Conservation (phyloP, 129 eudicot genomes). For the Oenanthe sinensis region DNA sequence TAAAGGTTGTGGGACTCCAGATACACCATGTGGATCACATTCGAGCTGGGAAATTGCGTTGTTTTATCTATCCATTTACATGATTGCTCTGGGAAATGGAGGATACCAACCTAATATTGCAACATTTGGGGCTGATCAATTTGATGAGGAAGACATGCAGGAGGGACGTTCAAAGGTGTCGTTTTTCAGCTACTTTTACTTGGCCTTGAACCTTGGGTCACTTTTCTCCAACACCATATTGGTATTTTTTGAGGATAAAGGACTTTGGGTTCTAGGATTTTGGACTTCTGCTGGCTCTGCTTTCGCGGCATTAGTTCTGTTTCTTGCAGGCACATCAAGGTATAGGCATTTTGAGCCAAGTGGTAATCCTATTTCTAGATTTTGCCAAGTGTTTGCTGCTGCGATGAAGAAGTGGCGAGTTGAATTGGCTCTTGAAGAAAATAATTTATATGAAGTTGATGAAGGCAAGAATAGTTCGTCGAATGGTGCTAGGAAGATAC, state of each 20-base stretch:
- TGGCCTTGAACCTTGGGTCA: conserved; percentile 74
- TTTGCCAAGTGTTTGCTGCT: conserved; percentile 80
- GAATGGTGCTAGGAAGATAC: conserved; percentile 46
- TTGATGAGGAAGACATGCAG: conserved; percentile 57
- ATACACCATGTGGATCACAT: conserved; percentile 44
- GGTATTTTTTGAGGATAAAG: conserved; percentile 76
- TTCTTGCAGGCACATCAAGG: conserved; percentile 67
- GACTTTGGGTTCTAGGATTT: conserved; percentile 83
- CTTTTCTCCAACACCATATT: conserved; percentile 83
- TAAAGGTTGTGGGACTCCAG: conserved; percentile 75
- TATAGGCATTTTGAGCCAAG: conserved; percentile 82
- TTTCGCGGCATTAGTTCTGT: conserved; percentile 48
- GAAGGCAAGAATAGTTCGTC: conserved; percentile 22
- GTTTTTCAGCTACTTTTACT: conserved; percentile 89
- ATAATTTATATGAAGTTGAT: conserved; percentile 39
- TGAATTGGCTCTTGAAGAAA: conserved; percentile 39
- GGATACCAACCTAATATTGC: conserved; percentile 98
- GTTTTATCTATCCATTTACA: conserved; percentile 74
- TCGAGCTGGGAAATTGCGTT: conserved; percentile 64
- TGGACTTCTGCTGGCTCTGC: conserved; percentile 86
- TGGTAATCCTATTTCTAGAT: conserved; percentile 82
- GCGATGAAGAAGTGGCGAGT: conserved; percentile 63
- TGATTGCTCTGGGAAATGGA: conserved; percentile 85
- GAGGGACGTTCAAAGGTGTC: conserved; percentile 72
- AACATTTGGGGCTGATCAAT: conserved; percentile 93